A percentile compares a stretch with the other conserved stretches of the same genome.
phyloP scores from a whole-genome alignment of 257 asterid species.

The Lycium ferocissimum region DNA sequence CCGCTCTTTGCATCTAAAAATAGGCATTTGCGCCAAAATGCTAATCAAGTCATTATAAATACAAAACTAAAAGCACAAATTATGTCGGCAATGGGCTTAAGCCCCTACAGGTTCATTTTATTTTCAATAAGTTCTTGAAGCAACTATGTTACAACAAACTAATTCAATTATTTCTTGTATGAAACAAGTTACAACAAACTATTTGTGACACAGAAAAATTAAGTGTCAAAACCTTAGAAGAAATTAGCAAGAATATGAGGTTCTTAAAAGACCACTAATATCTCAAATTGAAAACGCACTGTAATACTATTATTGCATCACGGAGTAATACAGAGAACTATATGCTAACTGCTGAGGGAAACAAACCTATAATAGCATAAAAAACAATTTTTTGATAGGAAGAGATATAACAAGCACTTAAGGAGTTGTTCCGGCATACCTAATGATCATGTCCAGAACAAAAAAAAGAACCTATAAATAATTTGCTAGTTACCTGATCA shows the following conservation, averaged over 20 bases:
- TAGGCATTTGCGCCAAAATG: constrained; percentile 34
- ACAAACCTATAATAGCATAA: background rate
- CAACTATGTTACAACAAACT: background rate
- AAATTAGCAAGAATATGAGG: background rate
- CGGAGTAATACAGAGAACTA: background rate
- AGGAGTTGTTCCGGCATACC: background rate
- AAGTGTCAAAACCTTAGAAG: background rate
- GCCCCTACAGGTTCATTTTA: background rate
- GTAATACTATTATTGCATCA: background rate
- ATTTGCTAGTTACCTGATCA: constrained; percentile 72
- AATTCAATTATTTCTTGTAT: background rate
- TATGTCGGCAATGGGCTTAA: background rate
- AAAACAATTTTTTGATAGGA: background rate
- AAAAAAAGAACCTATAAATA: background rate
- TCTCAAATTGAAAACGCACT: background rate
- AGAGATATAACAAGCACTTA: background rate
- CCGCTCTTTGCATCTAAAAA: constrained; percentile 86
- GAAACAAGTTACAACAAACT: background rate
- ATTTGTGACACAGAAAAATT: background rate
- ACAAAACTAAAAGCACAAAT: constrained; percentile 1
- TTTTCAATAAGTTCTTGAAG: background rate
- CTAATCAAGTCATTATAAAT: constrained; percentile 33
- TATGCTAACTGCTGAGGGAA: background rate
- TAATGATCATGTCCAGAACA: background rate
- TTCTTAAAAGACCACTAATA: constrained; percentile 1